Conservation (phyloP, 352 stramenopile species). For the Phytopythium vexans region DNA sequence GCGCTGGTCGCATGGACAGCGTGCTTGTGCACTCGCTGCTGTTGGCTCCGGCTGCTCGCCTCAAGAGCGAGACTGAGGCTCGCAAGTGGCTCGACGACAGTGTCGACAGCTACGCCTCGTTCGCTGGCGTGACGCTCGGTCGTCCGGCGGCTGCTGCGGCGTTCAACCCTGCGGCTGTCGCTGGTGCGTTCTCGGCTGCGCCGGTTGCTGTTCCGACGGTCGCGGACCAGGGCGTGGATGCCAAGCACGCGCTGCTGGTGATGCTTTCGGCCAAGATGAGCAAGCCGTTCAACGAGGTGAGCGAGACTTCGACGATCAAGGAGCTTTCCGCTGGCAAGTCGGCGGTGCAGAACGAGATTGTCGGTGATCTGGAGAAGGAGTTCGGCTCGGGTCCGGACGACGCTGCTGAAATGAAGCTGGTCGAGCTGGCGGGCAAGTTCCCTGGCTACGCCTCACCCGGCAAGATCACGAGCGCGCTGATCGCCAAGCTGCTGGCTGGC, state of each 20-base stretch:
- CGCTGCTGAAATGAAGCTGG: conserved; percentile 72
- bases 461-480: conserved; percentile 69
- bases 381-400: conserved; percentile 79
- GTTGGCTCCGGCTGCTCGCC: conserved; percentile 45
- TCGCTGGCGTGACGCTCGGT: conserved; percentile 66
- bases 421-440: conserved; percentile 68
- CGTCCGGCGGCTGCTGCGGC: conserved; percentile 9
- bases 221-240: conserved; percentile 56
- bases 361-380: conserved; percentile 84
- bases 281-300: conserved; percentile 67
- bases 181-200: conserved; percentile 34
- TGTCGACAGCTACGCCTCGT: conserved; percentile 64
- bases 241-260: conserved; percentile 73
- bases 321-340: conserved; percentile 78
- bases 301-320: conserved; percentile 69
- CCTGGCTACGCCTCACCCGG: conserved; percentile 61
- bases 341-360: conserved; percentile 87
- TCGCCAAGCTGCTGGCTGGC: conserved; percentile 75
- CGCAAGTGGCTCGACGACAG: conserved; percentile 80
- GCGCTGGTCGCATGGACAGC: conserved; percentile 67
- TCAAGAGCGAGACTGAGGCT: conserved; percentile 73
- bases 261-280: conserved; percentile 76
- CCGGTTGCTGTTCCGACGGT: conserved; percentile 54
- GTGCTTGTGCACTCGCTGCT: conserved; percentile 72
- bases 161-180: conserved; percentile 14